A percentile compares a stretch with the other conserved stretches of the same genome.
phyloP scores from a whole-genome alignment of 1,284 basidiomycete species.

The Schizophyllum amplum region DNA sequence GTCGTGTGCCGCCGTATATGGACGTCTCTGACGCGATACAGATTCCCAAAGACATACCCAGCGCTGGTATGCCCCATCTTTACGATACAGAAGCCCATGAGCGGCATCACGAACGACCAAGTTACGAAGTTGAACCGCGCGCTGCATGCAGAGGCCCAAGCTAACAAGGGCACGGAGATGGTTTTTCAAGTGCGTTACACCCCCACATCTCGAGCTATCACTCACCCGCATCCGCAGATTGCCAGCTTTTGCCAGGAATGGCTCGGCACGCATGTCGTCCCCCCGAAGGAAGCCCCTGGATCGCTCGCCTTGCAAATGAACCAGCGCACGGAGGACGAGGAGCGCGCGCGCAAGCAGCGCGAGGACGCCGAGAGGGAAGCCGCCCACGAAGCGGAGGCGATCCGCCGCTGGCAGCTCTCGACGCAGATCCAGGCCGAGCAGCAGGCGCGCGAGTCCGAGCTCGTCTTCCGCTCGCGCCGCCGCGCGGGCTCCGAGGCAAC shows the following conservation, averaged over 20 bases:
- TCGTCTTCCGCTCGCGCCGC: constrained; percentile 36
- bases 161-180: constrained; percentile 57
- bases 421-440: constrained; percentile 17
- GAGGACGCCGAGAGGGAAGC: constrained; percentile 11
- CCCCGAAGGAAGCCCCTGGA: constrained; percentile 47
- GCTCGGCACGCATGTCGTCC: constrained; percentile 50
- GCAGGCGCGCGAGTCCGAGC: constrained; percentile 45
- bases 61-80: constrained; percentile 58
- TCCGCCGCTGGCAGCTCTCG: constrained; percentile 17
- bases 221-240: constrained; percentile 34
- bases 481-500: constrained; percentile 62
- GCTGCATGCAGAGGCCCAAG: constrained; percentile 56
- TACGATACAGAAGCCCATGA: constrained; percentile 54
- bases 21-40: constrained; percentile 19
- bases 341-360: constrained; percentile 34
- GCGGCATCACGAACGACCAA: constrained; percentile 46
- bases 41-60: constrained; percentile 75
- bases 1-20: constrained; percentile 14
- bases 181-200: constrained; percentile 52
- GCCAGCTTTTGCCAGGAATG: constrained; percentile 63
- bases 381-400: constrained; percentile 29
- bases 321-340: constrained; percentile 56
- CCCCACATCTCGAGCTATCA: not conserved
- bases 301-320: constrained; percentile 72
- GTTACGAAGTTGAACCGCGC: constrained; percentile 44